A percentile compares a stretch with the other conserved stretches of the same genome.
These are phyloP conservation scores for Boletus patriciae DNA, from an alignment of 768 basidiomycete species.

Conservation along the genomic window DNA sequence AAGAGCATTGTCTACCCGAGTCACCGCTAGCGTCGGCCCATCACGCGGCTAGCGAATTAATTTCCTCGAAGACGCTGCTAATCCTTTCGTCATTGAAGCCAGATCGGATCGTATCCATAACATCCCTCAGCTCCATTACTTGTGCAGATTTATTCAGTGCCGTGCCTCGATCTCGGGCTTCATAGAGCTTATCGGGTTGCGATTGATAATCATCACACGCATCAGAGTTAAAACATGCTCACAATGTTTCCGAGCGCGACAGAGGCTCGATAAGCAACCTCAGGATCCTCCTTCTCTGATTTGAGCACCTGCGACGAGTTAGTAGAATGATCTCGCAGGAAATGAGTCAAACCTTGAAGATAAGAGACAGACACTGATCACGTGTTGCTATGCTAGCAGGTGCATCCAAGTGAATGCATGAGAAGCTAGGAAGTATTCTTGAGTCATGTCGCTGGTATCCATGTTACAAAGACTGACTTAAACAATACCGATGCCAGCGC, in stretches of 20 bases:
- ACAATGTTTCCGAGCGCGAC: constrained; percentile 78
- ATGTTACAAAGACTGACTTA: constrained; percentile 61
- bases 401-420: constrained; percentile 53
- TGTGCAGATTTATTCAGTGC: constrained; percentile 41
- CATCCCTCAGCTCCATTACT: constrained; percentile 40
- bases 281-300: constrained; percentile 57
- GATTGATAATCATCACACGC: background rate
- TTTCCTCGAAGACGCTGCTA: constrained; percentile 48
- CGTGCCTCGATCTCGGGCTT: constrained; percentile 39
- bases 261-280: constrained; percentile 67
- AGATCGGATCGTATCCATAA: constrained; percentile 40
- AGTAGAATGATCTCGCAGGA: constrained; percentile 1
- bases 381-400: constrained; percentile 42
- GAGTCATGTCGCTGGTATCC: background rate
- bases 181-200: constrained; percentile 44
- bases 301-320: constrained; percentile 22
- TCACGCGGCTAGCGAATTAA: constrained; percentile 39
- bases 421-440: constrained; percentile 48
- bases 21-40: background rate
- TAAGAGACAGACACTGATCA: constrained; percentile 44
- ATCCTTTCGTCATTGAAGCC: constrained; percentile 63
- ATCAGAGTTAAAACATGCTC: constrained; percentile 21
- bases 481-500: constrained; percentile 81
- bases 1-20: background rate
- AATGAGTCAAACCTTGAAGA: constrained; percentile 43